Conservation (phyloP, 2,329 filamentous ascomycete species). For the Moelleriella libera region DNA sequence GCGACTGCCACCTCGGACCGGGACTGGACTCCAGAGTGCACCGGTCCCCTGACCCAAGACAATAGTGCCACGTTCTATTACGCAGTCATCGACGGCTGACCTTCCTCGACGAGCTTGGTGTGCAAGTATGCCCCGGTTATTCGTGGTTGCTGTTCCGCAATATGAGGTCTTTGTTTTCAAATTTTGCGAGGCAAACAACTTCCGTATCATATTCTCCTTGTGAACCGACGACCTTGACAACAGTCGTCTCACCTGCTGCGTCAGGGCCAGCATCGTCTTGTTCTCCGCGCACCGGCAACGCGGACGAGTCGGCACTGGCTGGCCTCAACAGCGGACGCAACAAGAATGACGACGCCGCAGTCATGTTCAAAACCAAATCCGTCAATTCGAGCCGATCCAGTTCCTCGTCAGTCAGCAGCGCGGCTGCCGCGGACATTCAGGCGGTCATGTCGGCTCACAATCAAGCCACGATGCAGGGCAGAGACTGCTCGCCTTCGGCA, state of each 20-base stretch:
- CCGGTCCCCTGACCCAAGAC: conserved; percentile 1
- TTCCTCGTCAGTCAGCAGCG: background rate
- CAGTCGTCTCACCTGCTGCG: background rate
- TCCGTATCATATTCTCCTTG: background rate
- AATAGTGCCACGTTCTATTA: background rate
- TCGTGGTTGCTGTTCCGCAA: conserved; percentile 1
- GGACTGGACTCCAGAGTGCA: background rate
- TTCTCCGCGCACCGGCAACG: background rate
- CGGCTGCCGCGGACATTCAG: background rate
- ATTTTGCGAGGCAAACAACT: conserved; percentile 2
- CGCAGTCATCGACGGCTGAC: background rate
- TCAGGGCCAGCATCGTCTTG: background rate
- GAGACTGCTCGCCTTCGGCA: background rate
- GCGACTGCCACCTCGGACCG: too few species aligned
- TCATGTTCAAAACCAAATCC: background rate
- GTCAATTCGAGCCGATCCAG: background rate
- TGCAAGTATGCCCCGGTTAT: conserved; percentile 1
- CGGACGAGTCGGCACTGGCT: too few species aligned
- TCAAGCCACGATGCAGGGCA: background rate
- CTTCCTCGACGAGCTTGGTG: background rate
- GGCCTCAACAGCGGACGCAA: background rate
- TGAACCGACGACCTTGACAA: background rate
- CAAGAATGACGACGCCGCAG: background rate
- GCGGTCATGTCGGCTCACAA: background rate
- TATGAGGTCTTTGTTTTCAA: conserved; percentile 7